Base-by-base conservation (phyloP, 1,284 basidiomycete genomes). In the Puccinia coronata region DNA sequence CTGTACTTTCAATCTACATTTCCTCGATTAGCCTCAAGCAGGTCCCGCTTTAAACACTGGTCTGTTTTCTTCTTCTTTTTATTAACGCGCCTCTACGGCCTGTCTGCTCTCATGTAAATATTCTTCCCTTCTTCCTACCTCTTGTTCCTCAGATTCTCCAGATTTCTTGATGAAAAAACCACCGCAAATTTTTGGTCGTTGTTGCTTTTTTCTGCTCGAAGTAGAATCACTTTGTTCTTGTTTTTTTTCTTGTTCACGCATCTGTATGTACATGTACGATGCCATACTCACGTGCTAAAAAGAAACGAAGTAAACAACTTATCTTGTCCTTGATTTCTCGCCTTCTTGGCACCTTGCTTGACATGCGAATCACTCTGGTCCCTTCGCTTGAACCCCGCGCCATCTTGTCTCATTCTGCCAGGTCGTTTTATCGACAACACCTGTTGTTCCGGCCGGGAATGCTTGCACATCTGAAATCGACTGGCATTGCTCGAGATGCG, bases 21-120 rank as follows among this genome's bases (percentile, higher is more conserved):
- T 41, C 23, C 63, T 39, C 18, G 0, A 67, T 47, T 39, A 8
- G n/a, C 41, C 63, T 67, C 63, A 9, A 67, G 63, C 2, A 67
- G 63, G 63, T 20, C 16, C 41, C n/a, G 28, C 39, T 14, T 3
- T n/a, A 18, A 43, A 67, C 63, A 47, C 63, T 28, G 63, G 63
- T 67, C 41, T 67, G 63, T 67, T 67, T 43, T 67, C 34, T 63
- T 53, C n/a, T 53, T 53, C 51, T 53, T 53, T 18, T 5, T 5
- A 1, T 23, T 16, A 34, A 41, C 61, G 23, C 20, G 25, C 12
- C 12, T 14, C 23, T 47, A 12, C 36, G 9, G 20, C 25, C 16
- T 43, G 34, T 36, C 34, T 25, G 12, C 43, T 36, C 63, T 65
- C 59, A 41, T 65, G 34, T 36, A 41, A 1, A 34, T 36, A 28